Base-by-base conservation (phyloP, 2,329 filamentous ascomycete species). In the Periconia sp. region DNA sequence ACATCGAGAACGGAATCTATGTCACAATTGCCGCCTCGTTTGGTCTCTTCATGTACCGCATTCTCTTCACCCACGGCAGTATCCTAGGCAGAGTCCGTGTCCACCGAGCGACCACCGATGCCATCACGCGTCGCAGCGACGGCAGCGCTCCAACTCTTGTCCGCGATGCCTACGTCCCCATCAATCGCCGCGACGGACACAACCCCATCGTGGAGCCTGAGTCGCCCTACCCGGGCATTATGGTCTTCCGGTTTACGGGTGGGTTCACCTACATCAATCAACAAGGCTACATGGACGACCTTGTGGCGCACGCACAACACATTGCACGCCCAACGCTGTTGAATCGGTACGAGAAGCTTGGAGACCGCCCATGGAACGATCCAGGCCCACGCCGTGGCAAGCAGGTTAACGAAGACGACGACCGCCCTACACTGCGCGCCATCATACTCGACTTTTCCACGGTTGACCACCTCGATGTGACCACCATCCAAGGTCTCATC, bases 201-300 rank as follows among this genome's bases (percentile, higher is more conserved):
- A 97, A 97, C 72, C 93, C 93, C 0, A 82, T 88, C 23, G 81
- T 97, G 45, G 82, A 88, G 11, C 80, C 96, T n/a, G 81, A 90
- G 57, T 85, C 85, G 50, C 92, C 94, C 1, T 91, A 94, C 65
- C 93, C 93, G 0, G 94, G 94, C 49, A 83, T 99, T 61, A 96
- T 97, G 76, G 96, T 97, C 68, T 97, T 96, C 78, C 87, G 93
- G 43, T 97, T 97, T 74, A 89, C 90, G 0, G 93, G 97, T 76
- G 91, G 92, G 42, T 96, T 96, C 81, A 96, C 94, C 76, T 99
- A 97, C 67, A 91, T 93, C 55, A 99, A 96, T 64, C 92, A 92
- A 18, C 91, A 91, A 66, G 87, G 91, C 70, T 92, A 95, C 59
- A 84, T 96, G 52, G 92, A 97, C 66, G 85, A 91, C 66, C 69